A percentile compares a stretch with the other conserved stretches of the same genome.
Conservation (phyloP, 148 eudicot genomes). For the Pouteria glomerata region DNA sequence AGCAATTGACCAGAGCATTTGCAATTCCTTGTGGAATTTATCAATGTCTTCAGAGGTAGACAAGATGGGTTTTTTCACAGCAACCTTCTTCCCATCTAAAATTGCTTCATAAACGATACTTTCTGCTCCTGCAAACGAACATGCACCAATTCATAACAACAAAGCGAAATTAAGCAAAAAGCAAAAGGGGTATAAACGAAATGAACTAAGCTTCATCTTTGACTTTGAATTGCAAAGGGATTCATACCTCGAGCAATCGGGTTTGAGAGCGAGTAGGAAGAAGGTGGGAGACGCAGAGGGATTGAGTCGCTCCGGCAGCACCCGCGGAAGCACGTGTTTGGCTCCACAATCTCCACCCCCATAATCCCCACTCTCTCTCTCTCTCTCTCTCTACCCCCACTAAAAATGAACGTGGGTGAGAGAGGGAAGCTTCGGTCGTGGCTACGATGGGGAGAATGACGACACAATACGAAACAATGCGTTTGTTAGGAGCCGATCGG, state of each 20-base stretch:
- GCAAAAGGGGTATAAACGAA: neutral
- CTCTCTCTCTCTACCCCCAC: neutral
- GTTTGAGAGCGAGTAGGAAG: slow-evolving; percentile 52
- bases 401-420: neutral
- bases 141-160: slow-evolving; percentile 6
- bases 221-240: neutral
- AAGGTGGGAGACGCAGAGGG: slow-evolving; percentile 79
- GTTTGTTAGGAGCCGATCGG: no score
- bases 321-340: slow-evolving; percentile 84
- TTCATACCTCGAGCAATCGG: slow-evolving; percentile 74
- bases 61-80: slow-evolving; percentile 80
- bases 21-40: slow-evolving; percentile 78
- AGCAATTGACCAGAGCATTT: slow-evolving; percentile 55
- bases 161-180: neutral
- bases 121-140: slow-evolving; percentile 58
- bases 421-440: slow-evolving; percentile 2
- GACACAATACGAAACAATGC: no score
- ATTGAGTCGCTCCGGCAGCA: slow-evolving; percentile 76
- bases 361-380: slow-evolving; percentile 18
- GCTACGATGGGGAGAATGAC: neutral
- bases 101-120: slow-evolving; percentile 84
- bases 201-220: neutral
- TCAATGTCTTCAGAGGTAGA: slow-evolving; percentile 85
- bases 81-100: slow-evolving; percentile 66
- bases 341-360: slow-evolving; percentile 53